phyloP scores from a whole-genome alignment of 805 yeast species.

The Ogataea polymorpha region DNA sequence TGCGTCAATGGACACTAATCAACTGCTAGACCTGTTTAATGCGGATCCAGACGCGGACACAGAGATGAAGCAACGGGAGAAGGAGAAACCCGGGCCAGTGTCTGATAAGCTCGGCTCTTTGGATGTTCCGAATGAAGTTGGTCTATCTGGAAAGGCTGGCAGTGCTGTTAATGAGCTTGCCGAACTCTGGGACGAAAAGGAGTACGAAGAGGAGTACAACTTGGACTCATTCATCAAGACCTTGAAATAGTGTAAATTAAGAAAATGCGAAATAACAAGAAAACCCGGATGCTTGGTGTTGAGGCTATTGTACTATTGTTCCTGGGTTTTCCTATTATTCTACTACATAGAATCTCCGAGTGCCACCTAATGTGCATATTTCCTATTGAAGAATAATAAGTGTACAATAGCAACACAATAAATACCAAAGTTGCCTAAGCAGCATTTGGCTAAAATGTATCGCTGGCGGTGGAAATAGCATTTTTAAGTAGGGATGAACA shows the following conservation, averaged over 20 bases:
- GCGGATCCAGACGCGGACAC: slow-evolving; percentile 48
- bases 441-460: slow-evolving; percentile 8
- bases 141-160: slow-evolving; percentile 80
- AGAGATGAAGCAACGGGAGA: slow-evolving; percentile 18
- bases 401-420: slow-evolving; percentile 2
- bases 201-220: slow-evolving; percentile 95
- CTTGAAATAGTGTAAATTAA: slow-evolving; percentile 31
- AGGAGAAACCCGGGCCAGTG: slow-evolving; percentile 21
- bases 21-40: slow-evolving; percentile 83
- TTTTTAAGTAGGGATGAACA: slow-evolving; percentile 9
- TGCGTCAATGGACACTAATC: slow-evolving; percentile 94
- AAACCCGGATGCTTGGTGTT: not conserved
- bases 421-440: slow-evolving; percentile 1
- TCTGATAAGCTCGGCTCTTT: slow-evolving; percentile 19
- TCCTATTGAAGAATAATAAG: slow-evolving; percentile 1
- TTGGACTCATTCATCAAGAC: slow-evolving; percentile 89
- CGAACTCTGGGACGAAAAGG: slow-evolving; percentile 94
- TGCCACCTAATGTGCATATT: slow-evolving; percentile 2
- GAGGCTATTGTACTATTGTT: slow-evolving; percentile 3
- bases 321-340: not conserved
- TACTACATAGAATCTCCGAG: slow-evolving; percentile 5
- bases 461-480: slow-evolving; percentile 9
- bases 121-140: slow-evolving; percentile 56
- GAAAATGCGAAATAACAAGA: not conserved
- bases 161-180: slow-evolving; percentile 86